These are phyloP conservation scores for Colletotrichum salicis DNA, from an alignment of 2,329 filamentous ascomycete genomes.

Conservation along the genomic window DNA sequence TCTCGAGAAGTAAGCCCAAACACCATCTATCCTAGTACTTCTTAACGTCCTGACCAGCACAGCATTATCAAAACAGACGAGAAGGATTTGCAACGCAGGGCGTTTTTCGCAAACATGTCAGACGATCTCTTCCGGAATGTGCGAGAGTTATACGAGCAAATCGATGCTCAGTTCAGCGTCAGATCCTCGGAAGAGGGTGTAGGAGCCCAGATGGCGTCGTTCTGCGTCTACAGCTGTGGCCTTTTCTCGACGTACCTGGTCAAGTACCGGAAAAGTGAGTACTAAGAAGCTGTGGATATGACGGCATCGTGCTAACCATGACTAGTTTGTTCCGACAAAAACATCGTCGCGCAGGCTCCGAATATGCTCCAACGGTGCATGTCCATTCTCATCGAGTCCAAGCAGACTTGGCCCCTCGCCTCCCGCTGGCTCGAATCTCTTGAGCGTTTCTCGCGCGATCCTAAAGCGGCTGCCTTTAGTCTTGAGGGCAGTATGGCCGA, in stretches of 20 bases:
- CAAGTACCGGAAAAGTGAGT: conserved; percentile 61
- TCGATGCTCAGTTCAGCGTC: conserved; percentile 61
- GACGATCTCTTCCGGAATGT: conserved; percentile 62
- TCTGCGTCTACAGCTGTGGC: conserved; percentile 66
- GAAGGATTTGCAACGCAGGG: conserved; percentile 48
- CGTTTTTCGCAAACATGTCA: conserved; percentile 57
- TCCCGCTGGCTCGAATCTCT: conserved; percentile 63
- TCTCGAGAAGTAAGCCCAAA: conserved; percentile 55
- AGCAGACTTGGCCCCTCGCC: conserved; percentile 63
- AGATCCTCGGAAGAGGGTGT: conserved; percentile 59
- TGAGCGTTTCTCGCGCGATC: conserved; percentile 57
- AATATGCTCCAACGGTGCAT: conserved; percentile 59
- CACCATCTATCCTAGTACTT: too few relatives aligned
- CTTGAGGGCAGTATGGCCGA: conserved; percentile 63
- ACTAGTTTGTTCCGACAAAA: conserved; percentile 55
- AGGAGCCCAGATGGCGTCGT: conserved; percentile 65
- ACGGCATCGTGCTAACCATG: conserved; percentile 21
- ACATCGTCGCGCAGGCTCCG: conserved; percentile 53
- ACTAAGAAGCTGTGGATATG: too few relatives aligned
- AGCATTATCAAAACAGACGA: conserved; percentile 57
- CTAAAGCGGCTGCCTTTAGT: conserved; percentile 50
- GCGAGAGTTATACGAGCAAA: conserved; percentile 58
- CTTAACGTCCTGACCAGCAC: neutral
- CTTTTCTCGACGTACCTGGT: conserved; percentile 62
- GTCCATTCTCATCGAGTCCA: conserved; percentile 58